phyloP scores from a whole-genome alignment of 352 stramenopile genomes.

The Peronospora belbahrii region DNA sequence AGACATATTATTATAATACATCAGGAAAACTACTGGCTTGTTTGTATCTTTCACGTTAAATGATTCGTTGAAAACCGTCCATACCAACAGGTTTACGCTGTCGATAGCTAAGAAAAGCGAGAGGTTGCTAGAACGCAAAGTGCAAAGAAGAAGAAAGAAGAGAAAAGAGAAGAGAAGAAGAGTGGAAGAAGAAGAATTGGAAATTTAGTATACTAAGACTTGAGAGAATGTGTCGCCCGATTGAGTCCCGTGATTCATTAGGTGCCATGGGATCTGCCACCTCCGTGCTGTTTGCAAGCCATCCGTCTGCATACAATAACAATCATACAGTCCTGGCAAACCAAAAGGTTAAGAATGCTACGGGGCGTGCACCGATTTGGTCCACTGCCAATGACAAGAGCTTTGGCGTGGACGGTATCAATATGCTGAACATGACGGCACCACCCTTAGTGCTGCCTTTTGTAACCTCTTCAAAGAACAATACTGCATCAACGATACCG shows the following conservation, averaged over 20 bases:
- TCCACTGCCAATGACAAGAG: conserved; percentile 22
- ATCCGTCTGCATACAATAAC: conserved; percentile 44
- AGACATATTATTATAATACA: too few relatives aligned
- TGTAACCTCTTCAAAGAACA: conserved; percentile 55
- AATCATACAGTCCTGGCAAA: conserved; percentile 33
- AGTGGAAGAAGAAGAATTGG: conserved; percentile 27
- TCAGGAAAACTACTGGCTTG: too few relatives aligned
- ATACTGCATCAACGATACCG: conserved; percentile 44
- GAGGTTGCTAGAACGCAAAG: conserved; percentile 30
- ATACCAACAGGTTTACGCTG: too few relatives aligned
- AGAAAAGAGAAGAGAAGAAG: conserved; percentile 21
- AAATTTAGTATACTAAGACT: too few relatives aligned
- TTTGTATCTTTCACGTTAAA: background rate
- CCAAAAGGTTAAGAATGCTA: conserved; percentile 21
- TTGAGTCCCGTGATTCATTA: conserved; percentile 78
- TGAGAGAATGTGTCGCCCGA: conserved; percentile 64
- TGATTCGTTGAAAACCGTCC: conserved; percentile 11
- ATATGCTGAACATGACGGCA: conserved; percentile 54
- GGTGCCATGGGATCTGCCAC: conserved; percentile 66
- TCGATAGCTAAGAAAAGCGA: conserved; percentile 6
- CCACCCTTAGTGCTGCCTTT: conserved; percentile 57
- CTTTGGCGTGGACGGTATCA: conserved; percentile 35
- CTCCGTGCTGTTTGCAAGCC: conserved; percentile 67
- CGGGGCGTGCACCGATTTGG: conserved; percentile 17
- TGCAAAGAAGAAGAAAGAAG: conserved; percentile 15